Evolutionary conservation across 305 asterid genomes (phyloP).

Genomic region (Solanum hybrid): DNA sequence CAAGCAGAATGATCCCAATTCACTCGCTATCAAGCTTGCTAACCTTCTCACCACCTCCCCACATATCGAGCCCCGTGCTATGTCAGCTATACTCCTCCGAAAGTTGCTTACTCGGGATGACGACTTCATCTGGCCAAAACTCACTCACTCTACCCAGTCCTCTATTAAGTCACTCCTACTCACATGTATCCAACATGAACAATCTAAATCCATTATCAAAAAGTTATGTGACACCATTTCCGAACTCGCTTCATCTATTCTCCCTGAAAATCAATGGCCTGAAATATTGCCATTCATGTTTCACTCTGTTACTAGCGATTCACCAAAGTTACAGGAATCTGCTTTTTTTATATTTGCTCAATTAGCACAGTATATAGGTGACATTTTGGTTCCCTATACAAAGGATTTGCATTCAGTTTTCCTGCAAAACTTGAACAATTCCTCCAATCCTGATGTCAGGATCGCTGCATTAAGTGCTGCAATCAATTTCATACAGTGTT

Average conservation of each 20-base stretch:
- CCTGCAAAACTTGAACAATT: conserved; percentile 9
- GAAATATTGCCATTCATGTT: conserved; percentile 18
- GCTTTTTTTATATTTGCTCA: conserved; percentile 17
- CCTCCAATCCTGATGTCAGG: conserved; percentile 13
- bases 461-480: conserved; percentile 22
- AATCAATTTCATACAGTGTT: conserved; percentile 19
- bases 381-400: conserved; percentile 4
- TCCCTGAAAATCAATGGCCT: conserved; percentile 13
- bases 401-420: conserved; percentile 15
- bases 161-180: conserved; percentile 9
- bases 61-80: conserved; percentile 16
- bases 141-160: conserved; percentile 8
- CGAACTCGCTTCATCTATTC: conserved; percentile 15
- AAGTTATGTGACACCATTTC: conserved; percentile 18
- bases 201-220: conserved; percentile 9
- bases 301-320: conserved; percentile 9
- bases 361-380: conserved; percentile 18
- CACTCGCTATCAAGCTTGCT: conserved; percentile 9
- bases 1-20: conserved; percentile 16
- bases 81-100: conserved; percentile 17
- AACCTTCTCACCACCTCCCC: conserved; percentile 11
- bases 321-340: conserved; percentile 13
- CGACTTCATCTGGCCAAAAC: conserved; percentile 12
- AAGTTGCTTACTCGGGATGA: conserved; percentile 13
- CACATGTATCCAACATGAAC: conserved; percentile 13